Percentiles rank a stretch among this genome's conserved stretches.
Evolutionary conservation across 2,329 filamentous ascomycete genomes (phyloP).

Genomic region (Trichoderma citrinoviride): DNA sequence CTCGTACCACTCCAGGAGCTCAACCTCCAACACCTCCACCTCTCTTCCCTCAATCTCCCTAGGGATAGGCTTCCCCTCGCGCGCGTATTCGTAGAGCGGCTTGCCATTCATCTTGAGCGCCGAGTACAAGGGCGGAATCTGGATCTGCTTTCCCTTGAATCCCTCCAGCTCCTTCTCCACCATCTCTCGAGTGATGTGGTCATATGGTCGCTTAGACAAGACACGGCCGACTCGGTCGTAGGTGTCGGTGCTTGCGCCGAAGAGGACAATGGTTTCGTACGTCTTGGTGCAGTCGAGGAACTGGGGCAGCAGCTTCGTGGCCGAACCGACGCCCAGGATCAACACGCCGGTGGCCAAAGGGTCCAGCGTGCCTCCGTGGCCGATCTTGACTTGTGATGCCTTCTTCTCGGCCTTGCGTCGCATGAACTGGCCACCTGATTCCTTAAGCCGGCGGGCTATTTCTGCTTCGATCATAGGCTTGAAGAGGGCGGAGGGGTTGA

Average conservation of each 20-base stretch:
- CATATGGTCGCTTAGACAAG: constrained; percentile 69
- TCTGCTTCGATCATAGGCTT: constrained; percentile 70
- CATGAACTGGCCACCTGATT: constrained; percentile 58
- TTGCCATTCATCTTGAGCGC: constrained; percentile 92
- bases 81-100: constrained; percentile 91
- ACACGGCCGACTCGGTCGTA: constrained; percentile 88
- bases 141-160: constrained; percentile 81
- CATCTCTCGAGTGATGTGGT: constrained; percentile 73
- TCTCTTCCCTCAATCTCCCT: constrained; percentile 77
- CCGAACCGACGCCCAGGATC: constrained; percentile 81
- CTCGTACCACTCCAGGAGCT: constrained; percentile 81
- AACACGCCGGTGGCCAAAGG: constrained; percentile 91
- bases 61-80: constrained; percentile 83
- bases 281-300: constrained; percentile 90
- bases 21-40: constrained; percentile 73
- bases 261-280: constrained; percentile 86
- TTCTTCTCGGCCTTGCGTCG: constrained; percentile 58
- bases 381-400: constrained; percentile 78
- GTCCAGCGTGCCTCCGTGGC: constrained; percentile 93
- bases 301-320: constrained; percentile 75
- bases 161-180: constrained; percentile 72
- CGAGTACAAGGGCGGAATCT: constrained; percentile 89
- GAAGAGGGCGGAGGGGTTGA: constrained; percentile 80
- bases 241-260: constrained; percentile 88
- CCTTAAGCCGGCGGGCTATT: constrained; percentile 51